phyloP scores from a whole-genome alignment of 305 asterid species.

The Fraxinus latifolia region DNA sequence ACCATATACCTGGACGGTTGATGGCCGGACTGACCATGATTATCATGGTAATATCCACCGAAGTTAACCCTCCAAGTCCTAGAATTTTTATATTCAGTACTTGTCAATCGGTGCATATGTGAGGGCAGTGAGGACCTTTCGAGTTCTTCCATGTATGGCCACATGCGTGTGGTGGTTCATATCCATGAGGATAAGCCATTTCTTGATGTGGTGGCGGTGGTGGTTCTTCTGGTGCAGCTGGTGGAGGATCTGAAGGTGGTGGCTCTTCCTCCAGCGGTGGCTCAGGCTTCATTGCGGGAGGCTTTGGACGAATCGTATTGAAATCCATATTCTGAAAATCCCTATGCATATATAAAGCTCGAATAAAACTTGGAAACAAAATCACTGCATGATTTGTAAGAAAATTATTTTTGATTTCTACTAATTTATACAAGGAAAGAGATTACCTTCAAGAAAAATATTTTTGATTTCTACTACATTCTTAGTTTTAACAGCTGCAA shows the following conservation, averaged over 20 bases:
- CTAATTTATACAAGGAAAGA: background rate
- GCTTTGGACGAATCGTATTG: slow-evolving; percentile 12
- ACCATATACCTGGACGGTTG: background rate
- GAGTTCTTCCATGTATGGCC: slow-evolving; percentile 22
- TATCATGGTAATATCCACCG: slow-evolving; percentile 11
- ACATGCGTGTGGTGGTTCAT: background rate
- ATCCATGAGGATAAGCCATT: background rate
- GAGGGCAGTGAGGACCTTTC: background rate
- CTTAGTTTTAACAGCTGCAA: background rate
- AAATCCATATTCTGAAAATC: slow-evolving; percentile 22
- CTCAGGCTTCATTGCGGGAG: slow-evolving; percentile 5
- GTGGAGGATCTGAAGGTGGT: background rate
- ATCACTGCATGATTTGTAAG: slow-evolving; percentile 15
- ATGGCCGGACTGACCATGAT: background rate
- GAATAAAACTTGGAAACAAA: slow-evolving; percentile 24
- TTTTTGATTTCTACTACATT: background rate
- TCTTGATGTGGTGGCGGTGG: background rate
- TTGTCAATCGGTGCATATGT: slow-evolving; percentile 16
- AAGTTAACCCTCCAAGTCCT: slow-evolving; percentile 23
- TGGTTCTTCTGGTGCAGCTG: background rate
- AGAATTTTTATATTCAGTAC: slow-evolving; percentile 26
- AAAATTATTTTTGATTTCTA: background rate
- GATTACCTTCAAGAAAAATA: background rate
- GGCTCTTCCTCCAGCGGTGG: background rate
- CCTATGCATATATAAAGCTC: background rate